Base-by-base conservation (phyloP, 2,329 filamentous ascomycete genomes). In the Hymenoscyphus fructigenus region DNA sequence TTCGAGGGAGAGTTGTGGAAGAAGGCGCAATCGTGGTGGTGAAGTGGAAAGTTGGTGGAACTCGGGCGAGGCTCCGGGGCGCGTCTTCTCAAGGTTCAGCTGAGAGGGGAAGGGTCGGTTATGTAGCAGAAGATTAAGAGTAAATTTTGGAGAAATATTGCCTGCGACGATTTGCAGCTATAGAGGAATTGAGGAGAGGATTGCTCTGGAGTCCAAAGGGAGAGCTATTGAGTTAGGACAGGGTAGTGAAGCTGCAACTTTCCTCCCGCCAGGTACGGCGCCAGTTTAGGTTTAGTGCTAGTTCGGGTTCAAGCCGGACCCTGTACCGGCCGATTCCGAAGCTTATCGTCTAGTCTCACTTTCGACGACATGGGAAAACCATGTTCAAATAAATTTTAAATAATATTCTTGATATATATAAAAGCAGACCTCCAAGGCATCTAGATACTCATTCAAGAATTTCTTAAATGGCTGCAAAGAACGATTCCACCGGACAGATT, bases 401-500 rank as follows among this genome's bases (percentile, higher is more conserved):
- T 38, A 38, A 4, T 38, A 15, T 38, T 38, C 14, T 14, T 38
- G 14, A 38, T 38, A 38, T 15, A 38, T 38, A 38, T 38, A 38
- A 17, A 38, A 17, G 36, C 2, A 38, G 14, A 14, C 14, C 36
- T 17, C 36, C 14, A 2, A 38, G 36, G 17, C 14, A 15, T 38
- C 36, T 38, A 38, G 36, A 14, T 14, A 26, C 10, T 26, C 47
- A 14, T 1, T 5, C 26, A 26, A 53, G 5, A 26, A 5, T 20
- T 4, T 53, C 10, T 17, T 69, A 70, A 63, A 57, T 63, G 14
- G 5, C 41, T 41, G 60, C 23, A 10, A 3, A 10, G 10, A 38
- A 38, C 6, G 17, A 9, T 17, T 6, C 41, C 6, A n/a, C 59
- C 23, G 66, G 59, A 5, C 68, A 68, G 28, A 93, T 97, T 47